A percentile compares a stretch with the other conserved stretches of the same genome.
phyloP scores from a whole-genome alignment of 768 basidiomycete species.

The Trametes cinnabarina region DNA sequence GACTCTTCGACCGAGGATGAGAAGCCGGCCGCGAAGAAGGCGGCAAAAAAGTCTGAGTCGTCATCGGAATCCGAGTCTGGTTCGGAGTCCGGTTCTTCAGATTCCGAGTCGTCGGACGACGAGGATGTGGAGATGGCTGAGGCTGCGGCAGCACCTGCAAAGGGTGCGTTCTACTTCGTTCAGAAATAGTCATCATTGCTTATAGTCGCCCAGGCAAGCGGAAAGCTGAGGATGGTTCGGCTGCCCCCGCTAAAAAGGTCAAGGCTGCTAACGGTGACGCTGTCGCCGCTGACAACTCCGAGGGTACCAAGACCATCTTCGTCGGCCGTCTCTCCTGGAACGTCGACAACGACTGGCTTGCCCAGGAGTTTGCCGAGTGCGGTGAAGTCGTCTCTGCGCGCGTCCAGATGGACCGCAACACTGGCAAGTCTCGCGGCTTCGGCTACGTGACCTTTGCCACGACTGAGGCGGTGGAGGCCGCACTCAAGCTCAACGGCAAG shows the following conservation, averaged over 20 bases:
- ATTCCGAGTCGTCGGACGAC: conserved; percentile 32
- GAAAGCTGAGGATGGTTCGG: conserved; percentile 67
- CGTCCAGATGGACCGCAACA: conserved; percentile 82
- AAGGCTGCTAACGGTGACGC: conserved; percentile 66
- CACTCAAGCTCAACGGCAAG: conserved; percentile 74
- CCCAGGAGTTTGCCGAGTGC: conserved; percentile 82
- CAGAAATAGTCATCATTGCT: not conserved
- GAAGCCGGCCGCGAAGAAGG: conserved; percentile 19
- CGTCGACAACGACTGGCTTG: conserved; percentile 93
- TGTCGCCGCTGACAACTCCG: conserved; percentile 34
- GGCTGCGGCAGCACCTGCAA: conserved; percentile 31
- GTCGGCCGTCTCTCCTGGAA: conserved; percentile 95
- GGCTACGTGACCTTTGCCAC: conserved; percentile 80
- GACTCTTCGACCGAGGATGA: conserved; percentile 24
- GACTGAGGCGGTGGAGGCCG: conserved; percentile 71
- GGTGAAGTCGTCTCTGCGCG: conserved; percentile 88
- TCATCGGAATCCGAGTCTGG: conserved; percentile 11
- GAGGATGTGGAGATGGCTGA: conserved; percentile 63
- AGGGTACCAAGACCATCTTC: conserved; percentile 72
- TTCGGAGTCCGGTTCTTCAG: conserved; percentile 6
- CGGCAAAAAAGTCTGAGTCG: conserved; percentile 24
- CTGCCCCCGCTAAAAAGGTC: conserved; percentile 73
- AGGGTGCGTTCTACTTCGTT: conserved; percentile 34
- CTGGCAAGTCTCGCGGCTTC: conserved; percentile 82
- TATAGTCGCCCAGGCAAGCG: conserved; percentile 58